Evolutionary conservation across 805 yeast species (phyloP), one percentile per base, ranked within the genome.

Genomic region (Saccharomycopsis malanga): DNA sequence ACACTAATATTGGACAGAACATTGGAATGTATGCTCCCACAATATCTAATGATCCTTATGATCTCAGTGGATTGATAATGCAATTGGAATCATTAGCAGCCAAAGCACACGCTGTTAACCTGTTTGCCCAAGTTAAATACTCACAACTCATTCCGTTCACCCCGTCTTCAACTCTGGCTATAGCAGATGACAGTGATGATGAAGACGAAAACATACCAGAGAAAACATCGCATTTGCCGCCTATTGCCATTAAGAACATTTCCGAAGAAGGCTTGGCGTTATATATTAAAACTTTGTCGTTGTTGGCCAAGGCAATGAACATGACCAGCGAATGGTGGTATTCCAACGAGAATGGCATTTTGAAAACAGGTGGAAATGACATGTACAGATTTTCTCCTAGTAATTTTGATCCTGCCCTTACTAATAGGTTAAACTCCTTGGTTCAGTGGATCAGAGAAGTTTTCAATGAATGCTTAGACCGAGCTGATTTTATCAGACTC

Each of bases 271-370:
- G 97, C 2, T 79, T 88, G 18, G 81, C 81, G 1, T 67, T 91
- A 47, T 91, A 88, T 63, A 83, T 88, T 53, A 91, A 89, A 64
- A 77, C 94, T 0, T 70, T 93, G 39, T 79, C 95, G 1, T 66
- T 89, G 14, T 70, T 91, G 44, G 91, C 96, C 0, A 78, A 74
- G 51, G 95, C 96, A 0, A 89, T 91, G 94, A 73, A 78, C 42
- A 63, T 79, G 35, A 95, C 96, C 1, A 79, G 89, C 37, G 81
- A 73, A 12, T 93, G 98, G 97, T 93, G 98, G 98, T 73, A 76
- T 52, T 65, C 64, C 32, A 69, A 68, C 66, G 73, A 61, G 55
- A 59, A 61, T 57, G 48, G 45, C 4, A 57, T 53, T 5, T 63
- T 63, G 3, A 58, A 66, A n/a, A 45, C 53, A 3, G 53, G 59